Conservation (phyloP, 305 asterid genomes). For the Rubia balearica region DNA sequence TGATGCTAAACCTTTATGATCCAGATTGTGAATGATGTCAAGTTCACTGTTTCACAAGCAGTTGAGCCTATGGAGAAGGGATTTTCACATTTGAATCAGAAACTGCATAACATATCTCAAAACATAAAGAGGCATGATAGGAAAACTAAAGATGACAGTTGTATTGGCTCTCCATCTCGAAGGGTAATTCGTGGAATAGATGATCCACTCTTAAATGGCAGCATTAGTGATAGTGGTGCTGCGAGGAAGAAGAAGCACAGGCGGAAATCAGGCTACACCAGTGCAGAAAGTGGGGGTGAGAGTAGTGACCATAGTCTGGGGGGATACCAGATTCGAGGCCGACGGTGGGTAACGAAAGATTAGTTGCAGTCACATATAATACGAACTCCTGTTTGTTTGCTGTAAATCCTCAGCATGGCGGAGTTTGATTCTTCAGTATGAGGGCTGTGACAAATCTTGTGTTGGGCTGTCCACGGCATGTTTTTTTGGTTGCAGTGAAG, state of each 20-base stretch:
- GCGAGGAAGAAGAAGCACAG: constrained; percentile 69
- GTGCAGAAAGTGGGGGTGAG: constrained; percentile 92
- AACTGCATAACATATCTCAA: constrained; percentile 69
- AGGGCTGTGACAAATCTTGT: constrained; percentile 5
- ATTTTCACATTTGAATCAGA: constrained; percentile 67
- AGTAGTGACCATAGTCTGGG: constrained; percentile 60
- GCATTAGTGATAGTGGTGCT: constrained; percentile 62
- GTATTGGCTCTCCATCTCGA: constrained; percentile 49
- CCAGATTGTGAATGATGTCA: constrained; percentile 94
- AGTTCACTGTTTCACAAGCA: constrained; percentile 84
- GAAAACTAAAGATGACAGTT: constrained; percentile 79
- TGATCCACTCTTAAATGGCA: constrained; percentile 87
- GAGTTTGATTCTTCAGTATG: neutral
- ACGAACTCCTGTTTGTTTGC: neutral
- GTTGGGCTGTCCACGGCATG: constrained; percentile 15
- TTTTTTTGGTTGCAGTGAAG: constrained; percentile 14
- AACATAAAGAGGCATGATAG: constrained; percentile 75
- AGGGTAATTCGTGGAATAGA: constrained; percentile 78
- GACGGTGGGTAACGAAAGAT: constrained; percentile 89
- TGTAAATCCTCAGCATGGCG: constrained; percentile 1
- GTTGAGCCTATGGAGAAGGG: constrained; percentile 97
- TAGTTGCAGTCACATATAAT: constrained; percentile 20
- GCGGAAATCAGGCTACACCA: constrained; percentile 67
- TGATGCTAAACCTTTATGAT: constrained; percentile 1
- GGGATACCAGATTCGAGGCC: constrained; percentile 66